These are phyloP conservation scores for Fusarium austroafricanum DNA, from an alignment of 2,329 filamentous ascomycete genomes.

Conservation along the genomic window DNA sequence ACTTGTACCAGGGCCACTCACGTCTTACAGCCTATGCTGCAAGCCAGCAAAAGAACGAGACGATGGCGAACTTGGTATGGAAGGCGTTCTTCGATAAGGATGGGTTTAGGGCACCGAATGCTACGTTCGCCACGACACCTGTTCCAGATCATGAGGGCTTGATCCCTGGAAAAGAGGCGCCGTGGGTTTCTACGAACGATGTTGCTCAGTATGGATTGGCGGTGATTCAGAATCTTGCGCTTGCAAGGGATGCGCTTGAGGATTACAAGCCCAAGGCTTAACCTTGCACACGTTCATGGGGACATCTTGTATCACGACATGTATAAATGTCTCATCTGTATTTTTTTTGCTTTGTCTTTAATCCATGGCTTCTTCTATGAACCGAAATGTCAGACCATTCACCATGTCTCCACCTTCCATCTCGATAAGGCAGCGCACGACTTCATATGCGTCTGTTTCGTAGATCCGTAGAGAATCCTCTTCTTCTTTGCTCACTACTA, in stretches of 20 bases:
- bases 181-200: conserved; percentile 68
- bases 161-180: conserved; percentile 63
- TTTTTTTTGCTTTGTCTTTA: neutral
- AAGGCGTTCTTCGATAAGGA: conserved; percentile 62
- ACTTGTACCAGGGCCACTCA: conserved; percentile 67
- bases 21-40: conserved; percentile 68
- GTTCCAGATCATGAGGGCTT: conserved; percentile 59
- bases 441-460: conserved; percentile 8
- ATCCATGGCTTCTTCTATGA: neutral
- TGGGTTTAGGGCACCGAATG: conserved; percentile 53
- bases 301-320: no score
- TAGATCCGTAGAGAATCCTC: conserved; percentile 10
- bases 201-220: conserved; percentile 67
- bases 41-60: conserved; percentile 56
- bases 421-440: conserved; percentile 1
- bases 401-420: neutral
- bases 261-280: conserved; percentile 9
- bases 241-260: conserved; percentile 42
- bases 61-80: conserved; percentile 64
- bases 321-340: no score
- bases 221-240: conserved; percentile 66
- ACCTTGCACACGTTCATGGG: no score
- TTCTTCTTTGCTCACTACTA: neutral
- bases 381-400: conserved; percentile 10
- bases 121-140: conserved; percentile 52